Base-by-base conservation (phyloP, 106 monocot genomes). In the Dioscorea alata region DNA sequence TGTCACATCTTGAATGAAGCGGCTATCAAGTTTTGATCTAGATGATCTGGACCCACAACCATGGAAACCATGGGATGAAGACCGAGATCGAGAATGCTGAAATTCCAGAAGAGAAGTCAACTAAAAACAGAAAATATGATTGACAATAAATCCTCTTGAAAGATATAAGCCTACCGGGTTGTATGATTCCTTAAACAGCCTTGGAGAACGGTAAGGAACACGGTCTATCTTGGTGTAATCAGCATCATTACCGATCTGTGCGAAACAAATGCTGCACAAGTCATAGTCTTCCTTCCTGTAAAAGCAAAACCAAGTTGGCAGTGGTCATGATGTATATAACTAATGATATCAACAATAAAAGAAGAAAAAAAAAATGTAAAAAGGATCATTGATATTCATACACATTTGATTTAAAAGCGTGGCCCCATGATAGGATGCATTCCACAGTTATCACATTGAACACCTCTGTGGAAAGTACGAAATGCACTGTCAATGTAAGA, bases 331-430 rank as follows among this genome's bases (percentile, higher is more conserved):
- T 57, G 51, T 34, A 69, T 34, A 69, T 35, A 6, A 61, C 12
- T 18, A 50, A 61, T 15, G 28, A 12, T 33, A 59, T 7, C 34
- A 9, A 70, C 34, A 1, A 19, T 23, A 2, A 25, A 49, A 17
- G 21, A 74, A 0, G 0, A 20, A 3, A 15, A 42, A 52, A 63
- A 48, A 59, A 42, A 13, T 17, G 31, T 3, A 65, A 56, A 56
- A 18, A 21, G 51, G 52, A 56, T 24, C n/a, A 50, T 42, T 42
- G 42, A 42, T 49, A 20, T 68, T 51, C 81, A 82, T 82, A 92
- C 96, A 89, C 80, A 52, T 67, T 97, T 57, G 96, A 97, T 71
- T 87, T 97, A 63, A 69, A 69, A 92, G 12, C 96, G 86, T 18
- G 88, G 74, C 4, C 96, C 96, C 16, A 79, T 61, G 42, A 97